phyloP scores from a whole-genome alignment of 768 basidiomycete species.

The Lactifluus piperatus region DNA sequence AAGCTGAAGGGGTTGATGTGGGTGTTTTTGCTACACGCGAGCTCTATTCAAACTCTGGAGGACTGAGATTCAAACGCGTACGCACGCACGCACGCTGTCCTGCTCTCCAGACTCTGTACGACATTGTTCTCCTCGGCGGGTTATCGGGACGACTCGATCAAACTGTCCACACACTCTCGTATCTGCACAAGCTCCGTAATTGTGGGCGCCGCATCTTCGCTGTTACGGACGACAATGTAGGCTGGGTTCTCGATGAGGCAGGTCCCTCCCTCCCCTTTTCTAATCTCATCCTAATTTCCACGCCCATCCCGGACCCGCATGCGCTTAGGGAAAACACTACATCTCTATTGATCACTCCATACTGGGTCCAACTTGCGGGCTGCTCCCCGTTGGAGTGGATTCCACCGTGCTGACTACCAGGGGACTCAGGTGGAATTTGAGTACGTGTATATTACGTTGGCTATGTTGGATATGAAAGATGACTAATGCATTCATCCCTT shows the following conservation, averaged over 20 bases:
- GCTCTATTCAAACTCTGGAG: too few species aligned
- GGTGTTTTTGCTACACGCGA: constrained; percentile 11
- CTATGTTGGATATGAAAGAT: background rate
- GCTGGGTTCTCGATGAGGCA: constrained; percentile 81
- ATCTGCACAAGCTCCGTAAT: constrained; percentile 71
- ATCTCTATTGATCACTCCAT: constrained; percentile 66
- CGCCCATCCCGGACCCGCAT: background rate
- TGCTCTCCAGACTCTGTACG: constrained; percentile 35
- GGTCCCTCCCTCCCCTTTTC: constrained; percentile 21
- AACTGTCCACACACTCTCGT: constrained; percentile 82
- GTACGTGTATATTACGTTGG: constrained; percentile 33
- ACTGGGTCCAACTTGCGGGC: constrained; percentile 84
- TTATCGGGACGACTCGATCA: constrained; percentile 90
- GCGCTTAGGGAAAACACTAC: constrained; percentile 68
- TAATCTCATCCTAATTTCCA: background rate
- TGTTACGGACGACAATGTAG: constrained; percentile 84
- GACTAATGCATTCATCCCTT: background rate
- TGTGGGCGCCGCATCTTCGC: constrained; percentile 53
- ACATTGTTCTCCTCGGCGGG: constrained; percentile 78
- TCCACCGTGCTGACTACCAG: constrained; percentile 68
- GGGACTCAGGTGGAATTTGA: constrained; percentile 85
- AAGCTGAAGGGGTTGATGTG: constrained; percentile 32
- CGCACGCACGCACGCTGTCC: background rate
- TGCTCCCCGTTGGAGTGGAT: constrained; percentile 86
- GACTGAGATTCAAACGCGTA: background rate